Evolutionary conservation across 768 basidiomycete species (phyloP).

Genomic region (Tylopilus cervinicoccineus): DNA sequence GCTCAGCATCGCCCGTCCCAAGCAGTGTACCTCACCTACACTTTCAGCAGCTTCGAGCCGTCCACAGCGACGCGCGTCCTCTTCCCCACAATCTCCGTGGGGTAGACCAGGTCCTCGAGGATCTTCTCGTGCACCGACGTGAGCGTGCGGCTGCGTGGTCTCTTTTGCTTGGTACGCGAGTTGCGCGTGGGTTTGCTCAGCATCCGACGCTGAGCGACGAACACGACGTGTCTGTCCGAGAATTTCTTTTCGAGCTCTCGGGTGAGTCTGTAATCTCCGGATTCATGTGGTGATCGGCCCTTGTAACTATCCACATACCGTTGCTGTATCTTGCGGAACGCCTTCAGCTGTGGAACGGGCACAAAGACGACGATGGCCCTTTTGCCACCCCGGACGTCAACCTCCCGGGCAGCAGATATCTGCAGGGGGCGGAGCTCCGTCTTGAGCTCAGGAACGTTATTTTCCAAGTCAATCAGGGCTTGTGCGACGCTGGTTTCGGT

Average conservation of each 20-base stretch:
- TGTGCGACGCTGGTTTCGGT: conserved; percentile 90
- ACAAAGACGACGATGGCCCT: conserved; percentile 99
- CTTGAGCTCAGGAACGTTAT: conserved; percentile 98
- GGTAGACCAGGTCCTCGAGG: conserved; percentile 98
- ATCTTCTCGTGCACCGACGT: conserved; percentile 98
- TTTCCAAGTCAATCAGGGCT: conserved; percentile 95
- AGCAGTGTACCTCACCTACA: conserved; percentile 57
- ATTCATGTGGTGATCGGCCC: conserved; percentile 6
- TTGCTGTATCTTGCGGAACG: conserved; percentile 97
- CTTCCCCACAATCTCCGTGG: conserved; percentile 99
- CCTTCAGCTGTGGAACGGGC: conserved; percentile 95
- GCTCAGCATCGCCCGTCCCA: conserved; percentile 14
- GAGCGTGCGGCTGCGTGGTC: conserved; percentile 94
- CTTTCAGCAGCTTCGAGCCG: conserved; percentile 94
- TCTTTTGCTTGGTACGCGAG: conserved; percentile 91
- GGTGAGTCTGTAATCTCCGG: conserved; percentile 66
- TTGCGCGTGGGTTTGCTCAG: conserved; percentile 94
- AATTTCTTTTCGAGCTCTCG: conserved; percentile 99
- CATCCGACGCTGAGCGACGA: conserved; percentile 98
- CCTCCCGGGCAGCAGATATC: conserved; percentile 97
- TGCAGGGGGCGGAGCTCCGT: conserved; percentile 91
- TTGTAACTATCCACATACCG: conserved; percentile 47
- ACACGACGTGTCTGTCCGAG: conserved; percentile 98
- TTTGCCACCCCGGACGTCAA: conserved; percentile 98
- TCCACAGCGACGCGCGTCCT: conserved; percentile 91